Evolutionary conservation across 2,329 filamentous ascomycete genomes (phyloP), one percentile per base, ranked within the genome.

Genomic region (Aspergillus sp.): DNA sequence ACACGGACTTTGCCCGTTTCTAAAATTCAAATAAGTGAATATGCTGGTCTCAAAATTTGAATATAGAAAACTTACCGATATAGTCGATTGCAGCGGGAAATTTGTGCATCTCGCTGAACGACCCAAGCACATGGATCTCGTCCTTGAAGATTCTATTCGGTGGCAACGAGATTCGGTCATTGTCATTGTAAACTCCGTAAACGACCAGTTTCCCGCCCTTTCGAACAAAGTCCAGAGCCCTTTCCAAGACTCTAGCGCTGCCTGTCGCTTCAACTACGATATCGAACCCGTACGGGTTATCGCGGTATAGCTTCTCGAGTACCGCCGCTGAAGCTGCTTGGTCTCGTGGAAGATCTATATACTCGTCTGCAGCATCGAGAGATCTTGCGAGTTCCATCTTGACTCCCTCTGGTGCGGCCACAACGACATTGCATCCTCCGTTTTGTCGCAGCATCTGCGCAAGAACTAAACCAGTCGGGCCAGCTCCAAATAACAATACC

Each of bases 101-200:
- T 81, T 88, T 89, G 75, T 86, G 88, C 24, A 86, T 88, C 74
- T 90, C 88, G 48, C 85, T 89, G 77, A 90, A 91, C 53, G 84
- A 88, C 22, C 88, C 87, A 53, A 90, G 76, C 63, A 91, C 89
- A 63, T 86, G 89, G 65, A 91, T 88, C 72, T 90, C 88, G 61
- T 83, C 79, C 81, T 80, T 69, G 84, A 75, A 90, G 66, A 91
- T 90, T 78, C 88, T 88, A 70, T 82, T 81, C 15, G 88, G 88
- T 4, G 86, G 79, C 86, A 87, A 89, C 3, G 82, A 80, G 32
- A 91, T 86, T 50, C 82, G 82, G 55, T 83, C 86, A 24, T 81
- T 74, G 62, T 79, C 83, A 62, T 82, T 77, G 70, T 90, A 91
- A 26, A 91, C 88, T 49, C 86, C 88, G 63, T 90, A 90, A 58